Evolutionary conservation across 176 grass and related monocot genomes (phyloP), one percentile per base, ranked within the genome.

Genomic region (Oryza australiensis): DNA sequence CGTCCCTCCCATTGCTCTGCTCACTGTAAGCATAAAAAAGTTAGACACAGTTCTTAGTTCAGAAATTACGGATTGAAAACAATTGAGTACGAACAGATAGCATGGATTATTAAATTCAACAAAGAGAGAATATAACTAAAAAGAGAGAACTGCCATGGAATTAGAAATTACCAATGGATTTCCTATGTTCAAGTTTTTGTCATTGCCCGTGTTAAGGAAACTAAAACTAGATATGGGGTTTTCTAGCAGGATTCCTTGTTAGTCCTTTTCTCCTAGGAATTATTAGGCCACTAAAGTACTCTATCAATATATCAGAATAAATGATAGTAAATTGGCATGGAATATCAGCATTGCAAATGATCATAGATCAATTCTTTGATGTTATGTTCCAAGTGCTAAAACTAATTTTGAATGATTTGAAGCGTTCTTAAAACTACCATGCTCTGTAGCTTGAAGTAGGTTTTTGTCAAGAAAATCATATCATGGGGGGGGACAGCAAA

Each of bases 401-500:
- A 26, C 20, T 2, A 32, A 16, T 62, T 38, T 67, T 34, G 28
- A 24, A 53, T 70, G 28, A 38, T 57, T 57, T n/a, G 20, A 1
- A 22, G 53, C 2, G 9, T 24, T 60, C 18, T 45, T 29, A 48
- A 40, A 49, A 72, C n/a, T 34, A 64, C 28, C 38, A 46, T 42
- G 30, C 23, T n/a, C 12, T 15, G 37, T 26, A 64, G 13, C 27
- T 22, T 73, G 64, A 79, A 79, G 55, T 35, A 60, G 37, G 30
- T 60, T 77, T n/a, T 64, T 49, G 59, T 78, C 28, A 34, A 85
- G 74, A 70, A 60, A 76, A 84, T 16, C 14, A n/a, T 48, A 46
- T 7, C 40, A 9, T 15, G 41, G 26, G 13, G 18, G 5, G 42
- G 18, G 26, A 53, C 28, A 82, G 4, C 5, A 4, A 34, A 15